Evolutionary conservation across 2,329 filamentous ascomycete genomes (phyloP).

Genomic region (Blastomyces parvus): DNA sequence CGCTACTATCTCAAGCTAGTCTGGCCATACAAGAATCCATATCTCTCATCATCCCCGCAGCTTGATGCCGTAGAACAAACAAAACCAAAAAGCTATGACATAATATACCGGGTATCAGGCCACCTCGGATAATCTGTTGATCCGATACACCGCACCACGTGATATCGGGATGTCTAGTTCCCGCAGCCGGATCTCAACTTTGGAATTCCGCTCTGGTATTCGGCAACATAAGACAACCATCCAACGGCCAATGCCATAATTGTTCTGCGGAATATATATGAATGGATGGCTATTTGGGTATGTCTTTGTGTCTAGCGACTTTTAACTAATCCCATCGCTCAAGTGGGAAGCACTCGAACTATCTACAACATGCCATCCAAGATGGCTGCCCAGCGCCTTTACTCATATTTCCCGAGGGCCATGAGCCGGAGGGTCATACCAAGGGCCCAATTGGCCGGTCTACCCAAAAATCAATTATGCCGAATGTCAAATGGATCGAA

Average conservation of each 20-base stretch:
- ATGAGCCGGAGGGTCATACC: constrained; percentile 21
- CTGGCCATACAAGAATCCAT: too few relatives aligned
- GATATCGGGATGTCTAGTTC: neutral
- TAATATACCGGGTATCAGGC: neutral
- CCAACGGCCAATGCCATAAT: neutral
- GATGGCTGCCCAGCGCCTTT: constrained; percentile 28
- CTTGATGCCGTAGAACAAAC: neutral
- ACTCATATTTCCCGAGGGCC: constrained; percentile 28
- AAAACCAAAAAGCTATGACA: neutral
- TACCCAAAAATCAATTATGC: constrained; percentile 18
- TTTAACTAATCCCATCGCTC: constrained; percentile 7
- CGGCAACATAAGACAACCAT: neutral
- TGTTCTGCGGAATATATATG: neutral
- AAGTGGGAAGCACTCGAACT: neutral
- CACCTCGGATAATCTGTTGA: neutral
- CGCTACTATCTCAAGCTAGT: neutral
- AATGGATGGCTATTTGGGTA: neutral
- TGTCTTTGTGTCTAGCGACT: neutral
- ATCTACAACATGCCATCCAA: neutral
- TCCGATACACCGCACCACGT: neutral
- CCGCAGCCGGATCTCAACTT: neutral
- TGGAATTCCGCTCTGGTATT: neutral
- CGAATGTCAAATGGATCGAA: constrained; percentile 22
- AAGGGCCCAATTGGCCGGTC: constrained; percentile 17
- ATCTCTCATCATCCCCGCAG: too few relatives aligned